Evolutionary conservation across 1,284 basidiomycete species (phyloP), one percentile per base, ranked within the genome.

Genomic region (Trametes polyzona): DNA sequence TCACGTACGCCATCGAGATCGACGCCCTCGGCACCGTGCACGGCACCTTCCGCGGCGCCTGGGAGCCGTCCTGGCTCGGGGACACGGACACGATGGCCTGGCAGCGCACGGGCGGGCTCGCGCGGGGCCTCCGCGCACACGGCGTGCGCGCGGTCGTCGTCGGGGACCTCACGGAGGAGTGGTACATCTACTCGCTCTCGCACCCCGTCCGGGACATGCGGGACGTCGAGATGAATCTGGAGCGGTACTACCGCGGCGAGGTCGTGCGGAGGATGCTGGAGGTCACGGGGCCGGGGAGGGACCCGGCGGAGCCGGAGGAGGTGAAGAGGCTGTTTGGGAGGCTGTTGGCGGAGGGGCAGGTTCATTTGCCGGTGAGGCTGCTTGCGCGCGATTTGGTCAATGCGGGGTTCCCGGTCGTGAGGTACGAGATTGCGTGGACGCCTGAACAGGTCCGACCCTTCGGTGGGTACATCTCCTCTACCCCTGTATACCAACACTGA

Each of bases 131-230:
- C 8, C 71, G 67, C 27, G 78, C 75, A 16, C 84, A 82, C 21
- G 89, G 90, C 2, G 77, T 92, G 27, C 75, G 74, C 36, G 82
- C 78, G 65, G 74, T 92, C 54, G 72, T 87, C 39, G 70, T 87
- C 19, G 90, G 90, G 7, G 87, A 91, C 58, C 76, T 90, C 46
- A 76, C 76, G 16, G 90, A 92, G 63, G 90, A 91, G 70, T 91
- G 89, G 87, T 87, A 83, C 68, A 79, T 90, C 55, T 92, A 92
- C 65, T 80, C 84, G 9, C 82, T 88, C 62, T 83, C 86, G 2
- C 83, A 90, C 67, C 81, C 83, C 0, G 78, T 89, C 50, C 44
- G 67, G 19, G 69, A 70, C 16, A 69, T 75, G 16, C 58, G 61
- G 14, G 86, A 90, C 59, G 74, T 91, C 16, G 67, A 78, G 19